Evolutionary conservation across 2,329 filamentous ascomycete species (phyloP), one percentile per base, ranked within the genome.

Genomic region (Colletotrichum cuscutae): DNA sequence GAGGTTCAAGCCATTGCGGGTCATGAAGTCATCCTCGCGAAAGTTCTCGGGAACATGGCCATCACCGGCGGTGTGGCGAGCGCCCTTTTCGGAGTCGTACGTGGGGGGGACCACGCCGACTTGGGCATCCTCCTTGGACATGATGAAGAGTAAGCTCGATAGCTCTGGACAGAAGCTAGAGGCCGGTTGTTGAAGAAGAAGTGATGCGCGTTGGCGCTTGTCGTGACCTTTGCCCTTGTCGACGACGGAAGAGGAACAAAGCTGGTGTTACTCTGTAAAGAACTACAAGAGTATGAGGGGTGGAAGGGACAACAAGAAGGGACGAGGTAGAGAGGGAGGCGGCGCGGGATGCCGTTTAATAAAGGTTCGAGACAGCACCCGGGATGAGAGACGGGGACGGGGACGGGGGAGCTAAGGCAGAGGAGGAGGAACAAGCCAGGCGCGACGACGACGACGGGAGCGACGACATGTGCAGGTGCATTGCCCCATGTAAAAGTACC

Each of bases 1-100:
- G 15, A 79, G 49, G 76, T 80, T 84, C 58, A 84, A 72, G 67
- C 83, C 83, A 67, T 81, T 82, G 67, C 83, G 79, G 46, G 82
- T 84, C 76, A 77, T 75, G 74, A 80, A 83, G 72, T 79, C 75
- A 63, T 80, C 79, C 19, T 82, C 77, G 56, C 77, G 78, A 65
- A 77, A 76, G 46, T 67, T 69, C 19, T 73, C 68, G 61, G 72
- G 70, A 30, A 63, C 67, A n/a, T 70, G 58, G 37, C 56, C 65
- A 37, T 72, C 57, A 37, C 71, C 70, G 26, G 22, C 61, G 13
- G 67, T 37, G 28, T 74, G 53, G 30, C 61, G 30, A 24, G 62
- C 46, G 57, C 67, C 68, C 75, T 77, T 77, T 26, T 77, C 76
- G 52, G 72, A 62, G 49, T 75, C 74, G 65, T 73, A 73, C 49